phyloP scores from a whole-genome alignment of 257 asterid genomes.

The Solanum paucissectum region DNA sequence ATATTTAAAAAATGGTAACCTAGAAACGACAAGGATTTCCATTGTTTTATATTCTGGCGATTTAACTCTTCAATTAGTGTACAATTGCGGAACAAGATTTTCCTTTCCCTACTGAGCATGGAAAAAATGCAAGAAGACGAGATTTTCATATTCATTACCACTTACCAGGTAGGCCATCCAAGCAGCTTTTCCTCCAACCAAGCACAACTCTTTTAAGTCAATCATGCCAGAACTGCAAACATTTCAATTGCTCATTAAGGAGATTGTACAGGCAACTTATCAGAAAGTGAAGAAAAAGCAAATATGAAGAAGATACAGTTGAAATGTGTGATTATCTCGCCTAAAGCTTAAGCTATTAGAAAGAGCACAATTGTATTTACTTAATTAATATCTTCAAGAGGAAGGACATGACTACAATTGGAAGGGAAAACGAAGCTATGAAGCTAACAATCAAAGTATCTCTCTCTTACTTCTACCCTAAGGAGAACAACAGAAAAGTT shows the following conservation, averaged over 20 bases:
- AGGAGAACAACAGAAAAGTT: background rate
- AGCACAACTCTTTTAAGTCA: conserved; percentile 64
- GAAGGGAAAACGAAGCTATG: background rate
- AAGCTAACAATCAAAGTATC: background rate
- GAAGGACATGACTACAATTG: background rate
- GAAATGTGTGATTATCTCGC: background rate
- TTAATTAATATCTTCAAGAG: background rate
- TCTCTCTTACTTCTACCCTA: background rate
- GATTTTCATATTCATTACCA: conserved; percentile 36
- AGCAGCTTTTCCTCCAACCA: conserved; percentile 90
- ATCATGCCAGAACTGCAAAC: conserved; percentile 79
- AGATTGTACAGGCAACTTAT: background rate
- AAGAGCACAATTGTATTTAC: background rate
- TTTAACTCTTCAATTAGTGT: background rate
- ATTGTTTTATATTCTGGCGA: background rate
- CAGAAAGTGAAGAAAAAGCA: background rate
- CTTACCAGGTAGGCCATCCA: conserved; percentile 98
- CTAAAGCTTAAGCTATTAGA: background rate
- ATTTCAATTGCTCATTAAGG: background rate
- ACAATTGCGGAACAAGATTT: background rate
- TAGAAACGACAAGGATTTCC: background rate
- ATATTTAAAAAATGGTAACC: background rate
- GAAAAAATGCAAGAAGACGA: background rate
- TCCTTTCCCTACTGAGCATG: background rate
- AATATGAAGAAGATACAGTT: background rate